Base-by-base conservation (phyloP, 164 flowering plant species). In the Litsea cubeba region DNA sequence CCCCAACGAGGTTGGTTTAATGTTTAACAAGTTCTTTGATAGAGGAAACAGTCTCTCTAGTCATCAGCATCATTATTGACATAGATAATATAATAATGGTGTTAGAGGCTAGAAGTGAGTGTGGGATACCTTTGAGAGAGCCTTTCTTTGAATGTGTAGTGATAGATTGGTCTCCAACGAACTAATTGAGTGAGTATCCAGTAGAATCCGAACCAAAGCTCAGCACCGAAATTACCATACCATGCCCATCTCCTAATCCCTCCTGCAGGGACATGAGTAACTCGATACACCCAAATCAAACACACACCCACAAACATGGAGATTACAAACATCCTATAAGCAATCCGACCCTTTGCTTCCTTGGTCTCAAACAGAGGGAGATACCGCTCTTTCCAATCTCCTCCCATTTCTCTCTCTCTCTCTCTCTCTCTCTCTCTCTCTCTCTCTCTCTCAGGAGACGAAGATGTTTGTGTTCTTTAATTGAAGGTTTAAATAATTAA, bases 201-300 rank as follows among this genome's bases (percentile, higher is more conserved):
- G n/a, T n/a, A n/a, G n/a, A n/a, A 66, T 68, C 75, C 46, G 76
- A 85, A 82, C 85, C 88, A 85, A 1, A 85, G 58, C 69, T 87
- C 89, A 0, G 88, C 75, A 0, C 20, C 20, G 64, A 79, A 81
- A 76, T 84, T 20, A 40, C 82, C 83, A 3, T 78, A 64, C 87
- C 89, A 85, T 40, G 70, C 71, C 83, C 79, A 85, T 70, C 72
- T 78, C 71, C 65, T 64, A 35, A 35, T n/a, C 28, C 28, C 60
- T 60, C 15, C 22, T 2, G 6, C 7, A 1, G 85, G 83, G 14
- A 76, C 12, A 68, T 83, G 72, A n/a, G 49, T 80, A 25, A 69
- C 26, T 68, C 88, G 83, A 63, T 83, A 83, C 10, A 68, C 65
- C 72, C 68, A 77, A 25, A 82, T 79, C 46, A 69, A 68, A 30